A percentile compares a stretch with the other conserved stretches of the same genome.
Conservation (phyloP, 2,329 filamentous ascomycete genomes). For the Metarhizium sp. region DNA sequence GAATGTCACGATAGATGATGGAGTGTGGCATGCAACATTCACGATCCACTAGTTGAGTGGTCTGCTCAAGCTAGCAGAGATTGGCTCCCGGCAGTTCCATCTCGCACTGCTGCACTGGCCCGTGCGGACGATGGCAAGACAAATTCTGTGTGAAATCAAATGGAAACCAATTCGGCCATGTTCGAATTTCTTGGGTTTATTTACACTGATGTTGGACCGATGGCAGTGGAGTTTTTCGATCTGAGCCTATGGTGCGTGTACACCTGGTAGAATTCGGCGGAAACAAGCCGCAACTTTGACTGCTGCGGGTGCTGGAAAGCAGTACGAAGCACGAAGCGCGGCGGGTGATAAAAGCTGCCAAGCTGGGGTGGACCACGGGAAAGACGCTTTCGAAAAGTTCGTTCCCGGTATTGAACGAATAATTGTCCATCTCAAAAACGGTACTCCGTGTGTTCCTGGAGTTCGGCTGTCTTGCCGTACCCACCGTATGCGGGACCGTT, state of each 20-base stretch:
- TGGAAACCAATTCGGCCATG: neutral
- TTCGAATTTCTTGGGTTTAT: neutral
- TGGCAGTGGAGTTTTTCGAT: too few species aligned
- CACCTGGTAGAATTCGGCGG: too few species aligned
- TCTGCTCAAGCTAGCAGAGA: neutral
- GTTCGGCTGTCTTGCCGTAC: constrained; percentile 1
- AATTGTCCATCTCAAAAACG: neutral
- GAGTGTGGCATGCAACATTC: constrained; percentile 1
- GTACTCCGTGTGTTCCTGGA: neutral
- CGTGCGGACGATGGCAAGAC: neutral
- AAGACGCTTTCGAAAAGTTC: neutral
- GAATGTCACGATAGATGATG: constrained; percentile 3
- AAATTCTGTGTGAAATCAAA: neutral
- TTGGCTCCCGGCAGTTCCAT: neutral
- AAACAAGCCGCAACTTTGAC: too few species aligned
- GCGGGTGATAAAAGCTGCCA: neutral
- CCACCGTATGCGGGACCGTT: neutral
- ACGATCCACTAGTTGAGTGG: neutral
- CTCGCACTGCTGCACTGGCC: neutral
- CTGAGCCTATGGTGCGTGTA: too few species aligned
- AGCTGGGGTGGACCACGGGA: neutral
- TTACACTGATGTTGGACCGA: too few species aligned
- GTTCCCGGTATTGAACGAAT: neutral
- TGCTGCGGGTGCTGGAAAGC: neutral
- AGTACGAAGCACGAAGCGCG: neutral